Evolutionary conservation across 176 grass and related monocot species (phyloP), one percentile per base, ranked within the genome.

Genomic region (Phyllostachys edulis): DNA sequence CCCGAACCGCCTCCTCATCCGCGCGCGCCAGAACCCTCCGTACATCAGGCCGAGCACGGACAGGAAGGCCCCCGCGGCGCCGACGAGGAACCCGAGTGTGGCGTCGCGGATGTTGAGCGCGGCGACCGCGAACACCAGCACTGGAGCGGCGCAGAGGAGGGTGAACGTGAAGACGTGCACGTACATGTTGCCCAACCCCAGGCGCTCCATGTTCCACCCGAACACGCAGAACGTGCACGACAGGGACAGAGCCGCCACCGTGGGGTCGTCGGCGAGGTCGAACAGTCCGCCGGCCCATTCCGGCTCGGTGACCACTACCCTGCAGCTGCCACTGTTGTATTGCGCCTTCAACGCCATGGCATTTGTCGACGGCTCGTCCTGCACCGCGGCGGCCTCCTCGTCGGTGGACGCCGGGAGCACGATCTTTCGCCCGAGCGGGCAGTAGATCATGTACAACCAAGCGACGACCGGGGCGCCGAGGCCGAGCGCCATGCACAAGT

Each of bases 161-260:
- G 88, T 10, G 82, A 97, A 97, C 7, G 91, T 93, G 84, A 77
- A 83, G 36, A 83, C 87, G 74, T 97, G 94, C 27, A 97, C 91
- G 80, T 91, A 93, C 89, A 93, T 93, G 82, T 89, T 91, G 23
- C 94, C 94, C 2, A 96, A 70, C 0, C 94, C 94, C n/a, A 96
- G 73, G 11, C 94, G 85, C 81, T 96, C 90, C 94, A 93, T 91
- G 85, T 96, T 96, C 94, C 94, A 96, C 29, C 94, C 94, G 76
- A 96, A 96, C 34, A 96, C 81, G 60, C 89, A 93, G 80, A 80
- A 91, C 26, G 85, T 91, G 91, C 94, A 96, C 32, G 83, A 79
- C 45, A 89, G 14, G 4, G 94, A 93, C 21, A 88, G 47, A 65
- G 52, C 85, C 68, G 84, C 73, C 67, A 79, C 88, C 23, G 89